phyloP scores from a whole-genome alignment of 1,139 yeast species.

The Cylindricascospora bacillispora region DNA sequence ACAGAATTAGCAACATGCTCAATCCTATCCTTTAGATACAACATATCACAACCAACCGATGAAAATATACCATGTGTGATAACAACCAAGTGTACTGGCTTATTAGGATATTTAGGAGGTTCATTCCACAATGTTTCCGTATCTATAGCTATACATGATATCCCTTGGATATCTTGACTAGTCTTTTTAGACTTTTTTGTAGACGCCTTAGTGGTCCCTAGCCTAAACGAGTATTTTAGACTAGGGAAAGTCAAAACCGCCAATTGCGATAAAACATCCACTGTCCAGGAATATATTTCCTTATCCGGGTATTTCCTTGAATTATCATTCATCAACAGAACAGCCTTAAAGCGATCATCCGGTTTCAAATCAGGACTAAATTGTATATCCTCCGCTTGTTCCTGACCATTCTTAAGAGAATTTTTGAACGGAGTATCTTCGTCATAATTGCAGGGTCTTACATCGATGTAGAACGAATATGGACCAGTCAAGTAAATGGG shows the following conservation, averaged over 20 bases:
- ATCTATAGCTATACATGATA: constrained; percentile 31
- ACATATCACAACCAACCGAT: constrained; percentile 50
- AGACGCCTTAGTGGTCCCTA: constrained; percentile 18
- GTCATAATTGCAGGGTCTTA: constrained; percentile 40
- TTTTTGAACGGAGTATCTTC: constrained; percentile 26
- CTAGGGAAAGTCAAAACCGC: constrained; percentile 30
- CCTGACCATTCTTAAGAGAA: too few relatives aligned
- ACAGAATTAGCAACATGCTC: constrained; percentile 25
- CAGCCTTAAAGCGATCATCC: constrained; percentile 41
- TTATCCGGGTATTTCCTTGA: constrained; percentile 23
- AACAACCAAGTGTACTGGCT: constrained; percentile 46
- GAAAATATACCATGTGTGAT: constrained; percentile 60
- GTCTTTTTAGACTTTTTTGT: constrained; percentile 7
- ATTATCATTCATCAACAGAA: constrained; percentile 33
- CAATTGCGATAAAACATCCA: constrained; percentile 46
- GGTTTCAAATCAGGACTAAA: constrained; percentile 36
- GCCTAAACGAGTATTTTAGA: constrained; percentile 20
- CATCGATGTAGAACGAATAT: constrained; percentile 45
- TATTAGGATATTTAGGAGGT: constrained; percentile 31
- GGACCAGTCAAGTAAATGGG: constrained; percentile 54
- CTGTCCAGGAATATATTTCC: constrained; percentile 35
- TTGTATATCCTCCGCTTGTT: constrained; percentile 26
- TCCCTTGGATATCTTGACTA: constrained; percentile 7
- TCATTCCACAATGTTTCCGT: constrained; percentile 42
- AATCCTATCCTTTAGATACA: constrained; percentile 46